Base-by-base conservation (phyloP, 2,329 filamentous ascomycete genomes). In the Phoma sp. region DNA sequence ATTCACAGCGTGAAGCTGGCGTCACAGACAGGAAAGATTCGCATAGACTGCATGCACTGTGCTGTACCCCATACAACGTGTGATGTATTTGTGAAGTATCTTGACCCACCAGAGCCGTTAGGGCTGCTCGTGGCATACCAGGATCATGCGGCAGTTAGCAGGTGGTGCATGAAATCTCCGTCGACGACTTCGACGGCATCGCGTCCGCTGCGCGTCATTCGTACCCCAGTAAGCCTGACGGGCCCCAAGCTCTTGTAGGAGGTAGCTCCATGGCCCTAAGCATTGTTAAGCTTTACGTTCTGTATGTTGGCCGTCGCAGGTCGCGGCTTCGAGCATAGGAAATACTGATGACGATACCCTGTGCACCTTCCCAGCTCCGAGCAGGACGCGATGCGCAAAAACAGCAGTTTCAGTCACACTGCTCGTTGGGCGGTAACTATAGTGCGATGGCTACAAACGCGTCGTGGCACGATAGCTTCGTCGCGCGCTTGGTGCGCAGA, bases 91-190 rank as follows among this genome's bases (percentile, higher is more conserved):
- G 4, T 41, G 36, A 38, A 37, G 41, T 42, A 27, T 45, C n/a
- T 8, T 13, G 27, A 37, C 51, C 40, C 45, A 49, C 45, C n/a
- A 39, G 18, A 33, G 24, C 40, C 36, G 40, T 30, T 41, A 18
- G 11, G 35, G 23, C 39, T 47, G 30, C 51, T 49, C 45, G 51
- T 49, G 45, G 51, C 40, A 41, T 45, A 30, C 45, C 13, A 38
- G 51, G 45, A 41, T 45, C 22, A 38, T 27, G 23, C 18, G 18
- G 32, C n/a, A 37, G 18, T 25, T n/a, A 18, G 44, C 13, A 30
- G 27, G n/a, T 30, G n/a, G 33, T 24, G 48, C 13, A 13, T 45
- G 40, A 25, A 29, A 38, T 35, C 44, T 35, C 18, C 18, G 27
- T 27, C 25, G 25, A 11, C 30, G 23, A 27, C 29, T 33, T 25